A percentile compares a stretch with the other conserved stretches of the same genome.
Conservation (phyloP, 2,329 filamentous ascomycete genomes). For the Verticillium nubilum region DNA sequence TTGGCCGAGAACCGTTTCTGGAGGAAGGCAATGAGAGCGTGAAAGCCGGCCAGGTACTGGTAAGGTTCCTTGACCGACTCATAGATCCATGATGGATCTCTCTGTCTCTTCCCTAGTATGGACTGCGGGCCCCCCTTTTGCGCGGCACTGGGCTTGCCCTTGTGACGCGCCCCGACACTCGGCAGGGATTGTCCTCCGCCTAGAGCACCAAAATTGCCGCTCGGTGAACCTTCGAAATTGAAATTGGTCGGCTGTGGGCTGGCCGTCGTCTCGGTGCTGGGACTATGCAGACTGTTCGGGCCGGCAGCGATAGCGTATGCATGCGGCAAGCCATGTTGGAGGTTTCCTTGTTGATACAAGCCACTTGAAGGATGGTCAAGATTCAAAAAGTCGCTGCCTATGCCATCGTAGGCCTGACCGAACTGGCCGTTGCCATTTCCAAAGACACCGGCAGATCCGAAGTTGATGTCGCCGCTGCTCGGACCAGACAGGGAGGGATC, state of each 20-base stretch:
- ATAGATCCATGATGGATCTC: conserved; percentile 82
- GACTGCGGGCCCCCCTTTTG: conserved; percentile 40
- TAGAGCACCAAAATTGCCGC: conserved; percentile 10
- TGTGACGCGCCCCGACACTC: conserved; percentile 30
- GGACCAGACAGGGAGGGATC: conserved; percentile 47
- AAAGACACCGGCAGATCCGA: conserved; percentile 41
- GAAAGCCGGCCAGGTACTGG: conserved; percentile 84
- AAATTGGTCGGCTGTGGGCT: conserved; percentile 52
- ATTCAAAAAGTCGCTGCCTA: conserved; percentile 48
- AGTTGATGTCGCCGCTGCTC: conserved; percentile 30
- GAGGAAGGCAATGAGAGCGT: conserved; percentile 77
- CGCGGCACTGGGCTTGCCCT: conserved; percentile 35
- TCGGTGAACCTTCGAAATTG: conserved; percentile 52
- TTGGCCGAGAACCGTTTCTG: conserved; percentile 71
- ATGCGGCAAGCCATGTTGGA: conserved; percentile 58
- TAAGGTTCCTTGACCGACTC: conserved; percentile 87
- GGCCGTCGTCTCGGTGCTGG: conserved; percentile 57
- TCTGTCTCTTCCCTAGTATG: conserved; percentile 51
- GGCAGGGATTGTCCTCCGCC: conserved; percentile 14
- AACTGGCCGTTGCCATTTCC: conserved; percentile 45
- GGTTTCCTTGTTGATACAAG: conserved; percentile 50
- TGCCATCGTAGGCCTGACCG: conserved; percentile 44
- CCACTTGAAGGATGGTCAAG: conserved; percentile 42
- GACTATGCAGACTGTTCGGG: conserved; percentile 57
- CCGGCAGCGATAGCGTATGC: conserved; percentile 61